Base-by-base conservation (phyloP, 352 stramenopile species). In the Globisporangium takayamanum region DNA sequence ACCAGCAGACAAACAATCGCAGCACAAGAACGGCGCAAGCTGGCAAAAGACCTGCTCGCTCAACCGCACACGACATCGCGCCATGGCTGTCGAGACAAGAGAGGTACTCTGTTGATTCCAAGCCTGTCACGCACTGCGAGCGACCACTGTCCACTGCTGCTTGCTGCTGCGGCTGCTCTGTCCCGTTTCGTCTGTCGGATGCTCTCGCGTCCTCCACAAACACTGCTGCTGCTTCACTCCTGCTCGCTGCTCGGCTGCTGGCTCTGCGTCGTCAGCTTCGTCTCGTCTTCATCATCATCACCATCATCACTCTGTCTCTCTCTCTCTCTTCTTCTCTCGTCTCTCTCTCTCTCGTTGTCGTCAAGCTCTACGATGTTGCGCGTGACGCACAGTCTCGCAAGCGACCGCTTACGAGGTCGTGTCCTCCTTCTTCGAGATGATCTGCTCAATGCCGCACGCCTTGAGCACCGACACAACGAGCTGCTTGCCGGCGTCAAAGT, bases 351-450 rank as follows among this genome's bases (percentile, higher is more conserved):
- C 33, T 39, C 33, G 5, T 39, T 39, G 33, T 12, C 33, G 33
- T 12, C 33, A 26, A 25, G 46, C 48, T 59, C 50, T 51, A 20
- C 37, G 57, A 47, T 39, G 33, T 18, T 47, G 41, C 18, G 12
- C 18, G 15, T 47, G 41, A 5, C 15, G 41, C 18, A 22, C 41
- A 5, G 41, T 20, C 41, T 14, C 15, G 14, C 41, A 47, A 47
- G 41, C 14, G 14, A 18, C 28, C 39, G 49, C 59, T 65, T 65
- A 65, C 36, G 59, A 60, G 50, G 58, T 68, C 54, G 80, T 76
- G 80, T 94, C 85, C 73, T 98, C 92, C 88, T 98, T 98, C 93
- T 99, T 99, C 59, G 89, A 83, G 76, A 99, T 89, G 69, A 99
- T 94, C 83, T 99, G 95, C 84, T 99, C 96, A 73, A 92, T 97